These are phyloP conservation scores for Termitomyces heimii DNA, from an alignment of 768 basidiomycete genomes.

Conservation along the genomic window DNA sequence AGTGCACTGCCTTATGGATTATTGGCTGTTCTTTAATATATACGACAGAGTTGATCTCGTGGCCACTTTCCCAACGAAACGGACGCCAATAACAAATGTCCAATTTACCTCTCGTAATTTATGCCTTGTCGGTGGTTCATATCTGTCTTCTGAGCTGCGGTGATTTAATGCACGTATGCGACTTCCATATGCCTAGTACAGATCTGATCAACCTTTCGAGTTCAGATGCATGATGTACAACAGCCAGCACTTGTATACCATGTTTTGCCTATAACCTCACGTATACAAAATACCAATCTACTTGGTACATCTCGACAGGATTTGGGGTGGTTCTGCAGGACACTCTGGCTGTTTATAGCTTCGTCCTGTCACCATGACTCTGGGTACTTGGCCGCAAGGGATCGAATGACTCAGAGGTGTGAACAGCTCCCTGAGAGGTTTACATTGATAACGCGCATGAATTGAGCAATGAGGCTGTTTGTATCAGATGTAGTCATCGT, in stretches of 20 bases:
- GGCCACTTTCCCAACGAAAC: slow-evolving; percentile 91
- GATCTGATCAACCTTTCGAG: background rate
- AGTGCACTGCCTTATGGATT: slow-evolving; percentile 20
- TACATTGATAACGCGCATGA: background rate
- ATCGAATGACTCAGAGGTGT: background rate
- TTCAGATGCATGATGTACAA: slow-evolving; percentile 1
- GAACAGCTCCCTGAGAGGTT: background rate
- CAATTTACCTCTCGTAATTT: slow-evolving; percentile 95
- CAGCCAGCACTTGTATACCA: background rate
- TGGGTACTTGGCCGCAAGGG: background rate
- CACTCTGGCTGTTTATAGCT: background rate
- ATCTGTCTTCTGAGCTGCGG: slow-evolving; percentile 54
- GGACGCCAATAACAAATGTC: slow-evolving; percentile 87
- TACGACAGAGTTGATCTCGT: slow-evolving; percentile 70
- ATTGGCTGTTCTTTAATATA: slow-evolving; percentile 6
- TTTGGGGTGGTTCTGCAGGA: background rate
- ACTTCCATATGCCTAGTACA: background rate
- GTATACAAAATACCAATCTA: background rate
- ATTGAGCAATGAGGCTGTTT: background rate
- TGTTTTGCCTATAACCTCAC: background rate
- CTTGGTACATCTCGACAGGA: background rate
- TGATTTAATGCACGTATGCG: slow-evolving; percentile 15
- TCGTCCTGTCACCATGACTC: too few species aligned
- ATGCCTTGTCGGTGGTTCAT: slow-evolving; percentile 80
- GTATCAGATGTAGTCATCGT: background rate